Conservation (phyloP, 129 eudicot genomes). For the Helianthus tuberosus region DNA sequence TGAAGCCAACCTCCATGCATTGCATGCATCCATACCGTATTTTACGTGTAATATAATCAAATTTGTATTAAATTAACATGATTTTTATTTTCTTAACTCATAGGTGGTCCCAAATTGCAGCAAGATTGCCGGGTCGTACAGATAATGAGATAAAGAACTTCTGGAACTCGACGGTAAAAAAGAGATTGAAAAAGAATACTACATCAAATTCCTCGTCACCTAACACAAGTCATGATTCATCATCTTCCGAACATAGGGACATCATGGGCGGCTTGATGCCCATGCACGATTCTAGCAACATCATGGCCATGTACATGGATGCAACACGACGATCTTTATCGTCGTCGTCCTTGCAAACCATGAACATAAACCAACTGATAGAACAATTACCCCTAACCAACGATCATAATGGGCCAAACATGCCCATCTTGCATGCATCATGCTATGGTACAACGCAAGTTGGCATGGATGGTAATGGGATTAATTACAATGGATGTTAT, state of each 20-base stretch:
- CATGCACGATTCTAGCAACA: conserved; percentile 40
- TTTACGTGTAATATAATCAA: conserved; percentile 31
- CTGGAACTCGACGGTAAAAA: conserved; percentile 85
- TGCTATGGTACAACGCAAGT: conserved; percentile 45
- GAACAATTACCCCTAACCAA: conserved; percentile 33
- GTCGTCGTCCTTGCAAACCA: conserved; percentile 50
- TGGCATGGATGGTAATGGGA: conserved; percentile 43
- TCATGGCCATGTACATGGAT: conserved; percentile 58
- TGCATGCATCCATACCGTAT: conserved; percentile 47
- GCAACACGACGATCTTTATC: conserved; percentile 45
- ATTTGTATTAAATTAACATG: neutral
- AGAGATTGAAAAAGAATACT: conserved; percentile 59
- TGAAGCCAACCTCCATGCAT: conserved; percentile 52
- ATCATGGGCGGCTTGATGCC: conserved; percentile 32
- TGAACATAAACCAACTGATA: conserved; percentile 48
- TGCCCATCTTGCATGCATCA: conserved; percentile 30
- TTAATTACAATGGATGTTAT: conserved; percentile 38
- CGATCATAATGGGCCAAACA: conserved; percentile 23
- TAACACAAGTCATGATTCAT: conserved; percentile 59
- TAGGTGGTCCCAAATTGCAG: conserved; percentile 94
- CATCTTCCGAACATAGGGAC: conserved; percentile 50
- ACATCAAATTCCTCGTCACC: conserved; percentile 60
- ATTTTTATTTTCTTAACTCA: neutral
- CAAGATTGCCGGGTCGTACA: conserved; percentile 86
- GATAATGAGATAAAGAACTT: conserved; percentile 86